Base-by-base conservation (phyloP, 352 stramenopile species). In the Phytophthora tentaculata region DNA sequence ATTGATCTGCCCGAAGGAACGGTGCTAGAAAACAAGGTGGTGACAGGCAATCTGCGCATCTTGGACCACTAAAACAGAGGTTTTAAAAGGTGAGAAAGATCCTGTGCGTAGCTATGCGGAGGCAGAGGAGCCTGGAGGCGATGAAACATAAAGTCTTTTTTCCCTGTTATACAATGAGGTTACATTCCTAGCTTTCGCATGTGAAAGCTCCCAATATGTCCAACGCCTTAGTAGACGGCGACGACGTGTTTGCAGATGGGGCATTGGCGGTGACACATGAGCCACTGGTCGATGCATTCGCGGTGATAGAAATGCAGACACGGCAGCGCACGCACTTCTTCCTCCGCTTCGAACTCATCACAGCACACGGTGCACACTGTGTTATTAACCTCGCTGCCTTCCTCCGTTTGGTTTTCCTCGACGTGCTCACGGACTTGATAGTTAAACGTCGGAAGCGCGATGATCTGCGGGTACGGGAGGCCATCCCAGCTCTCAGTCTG, bases 1-100 rank as follows among this genome's bases (percentile, higher is more conserved):
- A 98, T 98, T 60, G 95, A 98, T 60, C 80, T 98, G 47, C 94
- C 94, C 0, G 93, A 98, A 44, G 92, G 92, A 43, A 97, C 94
- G 8, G 89, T 98, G 58, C 77, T 98, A 44, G 85, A 97, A 81
- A 92, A 98, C 73, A 98, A 98, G 77, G 94, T 98, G 43, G 92
- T 98, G 58, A 98, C 94, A 1, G 94, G 94, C 29, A 98, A 98
- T 67, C 66, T 98, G 47, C 83, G 92, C 35, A 98, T 98, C 57
- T 80, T 98, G 37, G 94, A 98, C 73, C 92, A 98, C 76, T 98
- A 81, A 88, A 32, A 32, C 9, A 8, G n/a, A n/a, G 28, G 28
- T 32, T 8, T 8, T 32, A 5, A 32, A 32, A 8, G 1, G 28
- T 32, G 28, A 32, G 28, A 32, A 32, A 32, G 9, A 32, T n/a